Evolutionary conservation across 2,329 filamentous ascomycete genomes (phyloP).

Genomic region (Monosporascus sp.): DNA sequence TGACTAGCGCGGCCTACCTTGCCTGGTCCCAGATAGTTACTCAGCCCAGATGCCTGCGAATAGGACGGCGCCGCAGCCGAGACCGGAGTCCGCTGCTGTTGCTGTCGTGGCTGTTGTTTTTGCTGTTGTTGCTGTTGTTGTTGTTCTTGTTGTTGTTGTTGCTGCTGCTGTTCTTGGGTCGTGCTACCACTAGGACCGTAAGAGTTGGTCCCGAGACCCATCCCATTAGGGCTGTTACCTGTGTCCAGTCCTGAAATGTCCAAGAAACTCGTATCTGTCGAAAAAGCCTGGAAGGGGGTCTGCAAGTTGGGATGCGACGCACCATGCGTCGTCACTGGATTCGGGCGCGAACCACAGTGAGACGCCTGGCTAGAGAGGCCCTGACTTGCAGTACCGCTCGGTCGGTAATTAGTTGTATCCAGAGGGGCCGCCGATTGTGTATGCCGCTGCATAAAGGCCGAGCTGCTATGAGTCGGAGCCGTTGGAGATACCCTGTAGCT

Average conservation of each 20-base stretch:
- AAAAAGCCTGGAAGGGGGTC: constrained; percentile 21
- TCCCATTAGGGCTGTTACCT: constrained; percentile 12
- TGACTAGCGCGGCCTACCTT: constrained; percentile 20
- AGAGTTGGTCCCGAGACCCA: constrained; percentile 20
- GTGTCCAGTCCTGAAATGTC: constrained; percentile 26
- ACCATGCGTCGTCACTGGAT: constrained; percentile 20
- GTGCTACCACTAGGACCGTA: constrained; percentile 20
- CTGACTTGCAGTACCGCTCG: constrained; percentile 15
- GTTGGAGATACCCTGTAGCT: constrained; percentile 27
- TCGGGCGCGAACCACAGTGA: constrained; percentile 23
- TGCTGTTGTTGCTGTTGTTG: constrained; percentile 16
- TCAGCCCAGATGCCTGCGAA: constrained; percentile 21
- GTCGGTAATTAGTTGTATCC: constrained; percentile 24
- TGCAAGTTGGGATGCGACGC: constrained; percentile 24
- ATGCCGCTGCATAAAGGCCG: constrained; percentile 23
- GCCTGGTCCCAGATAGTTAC: constrained; percentile 18
- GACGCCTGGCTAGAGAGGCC: constrained; percentile 25
- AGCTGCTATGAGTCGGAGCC: constrained; percentile 20
- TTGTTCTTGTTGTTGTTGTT: constrained; percentile 7
- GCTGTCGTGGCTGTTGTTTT: constrained; percentile 21
- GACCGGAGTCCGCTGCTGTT: constrained; percentile 16
- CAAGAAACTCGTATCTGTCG: constrained; percentile 21
- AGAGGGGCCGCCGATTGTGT: constrained; percentile 26
- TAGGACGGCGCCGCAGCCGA: constrained; percentile 21
- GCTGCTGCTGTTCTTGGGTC: constrained; percentile 18